Base-by-base conservation (phyloP, 176 grass and related monocot species). In the Cocos nucifera region DNA sequence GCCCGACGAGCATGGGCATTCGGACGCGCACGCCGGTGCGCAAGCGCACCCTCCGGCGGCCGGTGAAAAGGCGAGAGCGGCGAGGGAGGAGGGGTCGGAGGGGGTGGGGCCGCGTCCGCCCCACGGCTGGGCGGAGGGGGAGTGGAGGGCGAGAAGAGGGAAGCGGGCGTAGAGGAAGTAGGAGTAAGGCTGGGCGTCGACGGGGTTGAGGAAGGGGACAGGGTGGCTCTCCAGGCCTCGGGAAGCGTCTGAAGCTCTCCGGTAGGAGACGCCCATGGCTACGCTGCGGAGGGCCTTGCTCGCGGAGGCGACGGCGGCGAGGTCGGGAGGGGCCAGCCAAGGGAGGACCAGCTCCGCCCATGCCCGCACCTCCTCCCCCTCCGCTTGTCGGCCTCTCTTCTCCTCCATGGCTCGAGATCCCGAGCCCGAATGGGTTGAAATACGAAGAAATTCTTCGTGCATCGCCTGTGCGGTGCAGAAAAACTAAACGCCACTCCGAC, bases 301-400 rank as follows among this genome's bases (percentile, higher is more conserved):
- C 17, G 87, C 55, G 53, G 62, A 67, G 56, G 83, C 74, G n/a
- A 59, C 78, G 15, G 75, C 62, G 0, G 81, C 75, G 15, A 90
- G 92, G 53, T 90, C 78, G 0, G 14, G 30, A 22, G 83, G 69
- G 51, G 75, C 25, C 50, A 97, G 73, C 80, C 78, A 83, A 3
- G 87, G 83, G 53, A 97, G 69, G 44, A 96, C 78, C 25, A 91
- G 73, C 64, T 84, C 85, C 17, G 75, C 83, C 71, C 75, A 74
- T 53, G 62, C 67, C 28, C 22, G 50, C 18, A 79, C 50, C 12
- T 39, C 59, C 18, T 9, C 23, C 5, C 4, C 28, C 17, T 59
- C 61, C 35, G 35, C 2, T 3, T 44, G 10, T 6, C 35, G 35
- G 35, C 35, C 10, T 12, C 35, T 6, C 35, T 12, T 44, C 35